Conservation (phyloP, 176 grass and related monocot genomes). For the Eremochloa ophiuroides region DNA sequence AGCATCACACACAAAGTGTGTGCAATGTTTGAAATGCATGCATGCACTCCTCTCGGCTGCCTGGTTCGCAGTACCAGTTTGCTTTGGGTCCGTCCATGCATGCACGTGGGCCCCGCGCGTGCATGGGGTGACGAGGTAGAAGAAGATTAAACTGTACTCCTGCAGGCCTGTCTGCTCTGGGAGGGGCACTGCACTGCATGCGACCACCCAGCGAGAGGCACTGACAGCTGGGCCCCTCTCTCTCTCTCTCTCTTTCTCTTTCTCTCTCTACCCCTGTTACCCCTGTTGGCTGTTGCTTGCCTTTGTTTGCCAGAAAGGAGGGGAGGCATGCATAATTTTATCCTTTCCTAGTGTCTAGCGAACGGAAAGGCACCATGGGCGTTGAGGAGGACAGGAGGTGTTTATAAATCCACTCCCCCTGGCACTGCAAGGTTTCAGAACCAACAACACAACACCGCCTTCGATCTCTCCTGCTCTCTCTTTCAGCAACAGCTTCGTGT, state of each 20-base stretch:
- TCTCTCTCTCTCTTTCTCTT: background rate
- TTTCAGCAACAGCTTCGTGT: background rate
- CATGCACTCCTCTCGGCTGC: constrained; percentile 7
- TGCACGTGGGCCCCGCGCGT: background rate
- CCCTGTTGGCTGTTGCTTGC: background rate
- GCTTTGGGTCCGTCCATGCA: background rate
- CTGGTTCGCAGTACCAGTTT: background rate
- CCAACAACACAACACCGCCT: background rate
- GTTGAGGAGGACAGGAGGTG: background rate
- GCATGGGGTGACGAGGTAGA: background rate
- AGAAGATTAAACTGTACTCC: constrained; percentile 34
- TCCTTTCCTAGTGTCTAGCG: constrained; percentile 31
- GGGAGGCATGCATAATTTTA: constrained; percentile 21
- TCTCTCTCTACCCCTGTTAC: too few relatives aligned
- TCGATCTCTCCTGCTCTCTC: background rate
- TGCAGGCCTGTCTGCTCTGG: constrained; percentile 61
- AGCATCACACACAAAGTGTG: constrained; percentile 31
- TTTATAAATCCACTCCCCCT: constrained; percentile 41
- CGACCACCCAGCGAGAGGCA: too few relatives aligned
- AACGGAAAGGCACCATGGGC: constrained; percentile 1
- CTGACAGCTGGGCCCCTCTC: constrained; percentile 17
- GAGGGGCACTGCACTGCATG: constrained; percentile 57
- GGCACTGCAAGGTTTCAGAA: constrained; percentile 19
- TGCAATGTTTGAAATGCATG: constrained; percentile 27
- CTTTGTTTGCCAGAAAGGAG: constrained; percentile 51